Percentiles rank a stretch among this genome's conserved stretches.
Conservation (phyloP, 768 basidiomycete genomes). For the Ramaria sp. region DNA sequence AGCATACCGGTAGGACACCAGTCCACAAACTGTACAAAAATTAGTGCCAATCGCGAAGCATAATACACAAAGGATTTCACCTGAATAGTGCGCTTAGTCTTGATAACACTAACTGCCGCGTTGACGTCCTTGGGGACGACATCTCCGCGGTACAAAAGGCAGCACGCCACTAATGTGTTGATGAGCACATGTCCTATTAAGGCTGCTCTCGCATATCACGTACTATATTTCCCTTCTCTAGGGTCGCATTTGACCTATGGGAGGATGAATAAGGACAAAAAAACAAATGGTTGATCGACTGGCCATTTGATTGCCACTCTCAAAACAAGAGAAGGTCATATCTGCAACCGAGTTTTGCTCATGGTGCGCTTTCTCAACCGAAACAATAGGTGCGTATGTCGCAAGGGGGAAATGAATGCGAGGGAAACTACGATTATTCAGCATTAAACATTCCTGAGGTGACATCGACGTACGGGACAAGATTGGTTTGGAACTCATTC, state of each 20-base stretch:
- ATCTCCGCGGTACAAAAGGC: conserved; percentile 64
- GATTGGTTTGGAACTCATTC: conserved; percentile 97
- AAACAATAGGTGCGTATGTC: conserved; percentile 90
- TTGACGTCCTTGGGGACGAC: conserved; percentile 74
- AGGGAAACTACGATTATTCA: conserved; percentile 55
- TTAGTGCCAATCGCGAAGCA: neutral
- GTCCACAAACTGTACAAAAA: conserved; percentile 40
- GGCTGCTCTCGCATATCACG: conserved; percentile 19
- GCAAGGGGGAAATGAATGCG: conserved; percentile 98
- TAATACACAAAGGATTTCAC: neutral
- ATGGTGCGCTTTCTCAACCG: conserved; percentile 90
- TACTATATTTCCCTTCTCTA: conserved; percentile 96
- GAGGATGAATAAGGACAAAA: neutral
- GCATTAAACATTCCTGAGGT: conserved; percentile 8
- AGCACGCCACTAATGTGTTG: conserved; percentile 43
- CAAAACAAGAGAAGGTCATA: conserved; percentile 98
- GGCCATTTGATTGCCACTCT: conserved; percentile 93
- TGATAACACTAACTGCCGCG: conserved; percentile 61
- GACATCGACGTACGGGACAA: conserved; percentile 70
- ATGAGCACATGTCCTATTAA: neutral
- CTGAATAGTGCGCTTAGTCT: conserved; percentile 70
- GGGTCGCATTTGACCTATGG: conserved; percentile 75
- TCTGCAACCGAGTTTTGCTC: conserved; percentile 97
- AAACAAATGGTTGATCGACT: conserved; percentile 14
- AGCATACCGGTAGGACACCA: conserved; percentile 58